These are phyloP conservation scores for Eucalyptus pauciflora DNA, from an alignment of 345 rosid genomes.

Conservation along the genomic window DNA sequence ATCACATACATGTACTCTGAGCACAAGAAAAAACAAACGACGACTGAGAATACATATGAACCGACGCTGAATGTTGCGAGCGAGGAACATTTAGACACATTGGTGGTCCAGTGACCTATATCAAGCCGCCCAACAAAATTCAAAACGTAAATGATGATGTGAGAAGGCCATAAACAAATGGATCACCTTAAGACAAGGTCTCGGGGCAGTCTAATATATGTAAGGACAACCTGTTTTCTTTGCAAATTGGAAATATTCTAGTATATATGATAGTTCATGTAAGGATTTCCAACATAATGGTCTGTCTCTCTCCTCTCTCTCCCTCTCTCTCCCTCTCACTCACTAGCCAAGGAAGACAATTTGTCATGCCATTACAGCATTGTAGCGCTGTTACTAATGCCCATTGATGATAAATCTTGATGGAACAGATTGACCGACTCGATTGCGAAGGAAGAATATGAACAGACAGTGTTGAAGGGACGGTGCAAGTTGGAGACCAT, in stretches of 20 bases:
- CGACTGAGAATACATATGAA: neutral
- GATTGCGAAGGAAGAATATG: neutral
- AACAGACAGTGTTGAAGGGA: neutral
- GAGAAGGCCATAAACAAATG: neutral
- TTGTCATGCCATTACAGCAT: neutral
- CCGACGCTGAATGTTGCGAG: neutral
- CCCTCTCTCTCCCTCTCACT: neutral
- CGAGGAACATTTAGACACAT: neutral
- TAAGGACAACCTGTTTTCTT: neutral
- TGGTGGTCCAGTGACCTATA: neutral
- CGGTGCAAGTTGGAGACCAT: neutral
- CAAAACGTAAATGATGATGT: neutral
- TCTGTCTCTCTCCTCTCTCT: neutral
- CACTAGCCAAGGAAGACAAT: neutral
- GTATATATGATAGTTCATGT: neutral
- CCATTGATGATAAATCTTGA: neutral
- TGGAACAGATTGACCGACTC: neutral
- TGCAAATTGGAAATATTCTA: neutral
- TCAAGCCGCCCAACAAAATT: neutral
- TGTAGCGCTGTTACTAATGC: neutral
- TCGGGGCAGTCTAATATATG: neutral
- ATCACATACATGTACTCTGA: neutral
- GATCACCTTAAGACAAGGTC: neutral
- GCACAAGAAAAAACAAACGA: neutral
- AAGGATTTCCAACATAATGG: neutral